Percentiles rank a stretch among this genome's conserved stretches.
These are phyloP conservation scores for Pleoardoris graminearum DNA, from an alignment of 2,329 filamentous ascomycete genomes.

Conservation along the genomic window DNA sequence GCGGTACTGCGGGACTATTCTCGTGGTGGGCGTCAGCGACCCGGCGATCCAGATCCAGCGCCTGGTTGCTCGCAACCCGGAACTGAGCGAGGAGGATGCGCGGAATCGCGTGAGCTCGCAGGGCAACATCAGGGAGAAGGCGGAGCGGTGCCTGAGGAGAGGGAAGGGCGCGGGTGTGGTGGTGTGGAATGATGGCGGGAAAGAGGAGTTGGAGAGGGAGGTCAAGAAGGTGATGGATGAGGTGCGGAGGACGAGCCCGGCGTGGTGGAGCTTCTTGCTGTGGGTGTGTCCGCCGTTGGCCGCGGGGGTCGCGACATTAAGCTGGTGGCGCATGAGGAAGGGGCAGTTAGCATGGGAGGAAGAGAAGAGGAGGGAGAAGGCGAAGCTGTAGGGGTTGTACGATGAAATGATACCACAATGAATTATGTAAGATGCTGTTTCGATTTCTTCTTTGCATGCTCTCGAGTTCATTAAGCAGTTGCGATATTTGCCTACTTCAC, in stretches of 20 bases:
- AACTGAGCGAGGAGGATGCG: constrained; percentile 83
- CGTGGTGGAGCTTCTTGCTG: constrained; percentile 80
- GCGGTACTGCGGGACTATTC: constrained; percentile 77
- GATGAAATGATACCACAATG: background rate
- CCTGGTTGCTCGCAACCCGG: constrained; percentile 72
- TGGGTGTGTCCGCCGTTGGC: constrained; percentile 75
- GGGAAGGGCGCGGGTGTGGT: constrained; percentile 70
- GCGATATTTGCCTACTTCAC: background rate
- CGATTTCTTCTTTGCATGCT: background rate
- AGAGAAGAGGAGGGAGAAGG: constrained; percentile 59
- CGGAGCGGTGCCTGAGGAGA: constrained; percentile 69
- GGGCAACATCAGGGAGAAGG: constrained; percentile 83
- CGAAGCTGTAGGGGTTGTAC: constrained; percentile 54
- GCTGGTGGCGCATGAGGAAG: constrained; percentile 70
- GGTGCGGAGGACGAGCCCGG: constrained; percentile 66
- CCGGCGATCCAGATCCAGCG: constrained; percentile 80
- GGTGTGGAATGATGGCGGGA: constrained; percentile 85
- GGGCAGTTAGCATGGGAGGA: constrained; percentile 73
- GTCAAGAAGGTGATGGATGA: constrained; percentile 67
- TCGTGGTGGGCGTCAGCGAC: constrained; percentile 85
- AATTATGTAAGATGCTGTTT: background rate
- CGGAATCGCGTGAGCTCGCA: constrained; percentile 85
- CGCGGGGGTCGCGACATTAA: constrained; percentile 68
- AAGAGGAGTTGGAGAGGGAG: constrained; percentile 68
- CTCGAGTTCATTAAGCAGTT: background rate